Evolutionary conservation across 2,329 filamentous ascomycete species (phyloP).

Genomic region (Calcarisporium arbuscula): DNA sequence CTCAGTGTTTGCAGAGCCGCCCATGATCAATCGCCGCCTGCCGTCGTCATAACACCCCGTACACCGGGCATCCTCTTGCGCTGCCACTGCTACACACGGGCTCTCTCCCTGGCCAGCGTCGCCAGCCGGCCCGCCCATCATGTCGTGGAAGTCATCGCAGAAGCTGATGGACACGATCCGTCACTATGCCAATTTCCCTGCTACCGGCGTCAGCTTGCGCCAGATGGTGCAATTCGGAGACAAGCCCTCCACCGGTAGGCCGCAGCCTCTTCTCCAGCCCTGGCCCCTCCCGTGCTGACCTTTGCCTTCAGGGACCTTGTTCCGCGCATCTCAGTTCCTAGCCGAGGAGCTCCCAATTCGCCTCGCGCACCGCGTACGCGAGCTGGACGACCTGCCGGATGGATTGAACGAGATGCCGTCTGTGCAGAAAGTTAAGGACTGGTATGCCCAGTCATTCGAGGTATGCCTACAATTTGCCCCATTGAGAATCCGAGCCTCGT

Average conservation of each 20-base stretch:
- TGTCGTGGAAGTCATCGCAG: slow-evolving; percentile 92
- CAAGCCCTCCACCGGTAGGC: slow-evolving; percentile 78
- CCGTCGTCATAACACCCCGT: no score
- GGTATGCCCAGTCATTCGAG: slow-evolving; percentile 99
- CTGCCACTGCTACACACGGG: no score
- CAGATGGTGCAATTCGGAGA: slow-evolving; percentile 99
- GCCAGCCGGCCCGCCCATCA: slow-evolving; percentile 32
- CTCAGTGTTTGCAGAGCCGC: no score
- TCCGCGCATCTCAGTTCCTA: slow-evolving; percentile 95
- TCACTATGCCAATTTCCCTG: slow-evolving; percentile 94
- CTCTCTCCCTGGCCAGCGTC: no score
- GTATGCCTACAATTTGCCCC: slow-evolving; percentile 51
- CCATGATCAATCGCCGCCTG: no score
- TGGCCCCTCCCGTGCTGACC: no score
- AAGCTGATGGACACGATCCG: slow-evolving; percentile 94
- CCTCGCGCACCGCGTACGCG: slow-evolving; percentile 90
- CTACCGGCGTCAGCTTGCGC: slow-evolving; percentile 89
- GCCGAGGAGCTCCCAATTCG: slow-evolving; percentile 97
- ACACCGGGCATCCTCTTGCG: no score
- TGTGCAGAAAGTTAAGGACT: slow-evolving; percentile 89
- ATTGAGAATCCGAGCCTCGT: no score
- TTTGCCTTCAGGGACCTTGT: slow-evolving; percentile 67
- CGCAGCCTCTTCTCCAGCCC: slow-evolving; percentile 2
- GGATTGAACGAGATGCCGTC: slow-evolving; percentile 97
- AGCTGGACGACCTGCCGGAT: slow-evolving; percentile 86